These are phyloP conservation scores for Ceratocystis huliohia DNA, from an alignment of 2,329 filamentous ascomycete genomes.

Conservation along the genomic window DNA sequence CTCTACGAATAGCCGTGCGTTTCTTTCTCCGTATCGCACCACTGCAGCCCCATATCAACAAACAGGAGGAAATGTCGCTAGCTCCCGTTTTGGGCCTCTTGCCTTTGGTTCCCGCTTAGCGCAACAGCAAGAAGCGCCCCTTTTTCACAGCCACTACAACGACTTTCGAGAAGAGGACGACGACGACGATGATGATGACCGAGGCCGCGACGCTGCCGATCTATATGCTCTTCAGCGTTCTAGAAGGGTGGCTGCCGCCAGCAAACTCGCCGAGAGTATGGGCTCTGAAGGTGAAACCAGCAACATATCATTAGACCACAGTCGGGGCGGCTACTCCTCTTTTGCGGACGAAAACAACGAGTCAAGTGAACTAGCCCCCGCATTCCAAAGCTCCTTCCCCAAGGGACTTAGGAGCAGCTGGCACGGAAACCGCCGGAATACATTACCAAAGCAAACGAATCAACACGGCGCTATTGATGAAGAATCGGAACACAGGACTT, in stretches of 20 bases:
- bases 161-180: slow-evolving; percentile 90
- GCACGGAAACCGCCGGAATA: slow-evolving; percentile 32
- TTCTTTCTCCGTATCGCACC: slow-evolving; percentile 34
- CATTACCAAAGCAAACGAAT: not conserved
- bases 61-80: slow-evolving; percentile 34
- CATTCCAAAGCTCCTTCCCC: slow-evolving; percentile 23
- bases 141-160: slow-evolving; percentile 88
- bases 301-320: slow-evolving; percentile 41
- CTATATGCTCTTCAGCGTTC: slow-evolving; percentile 85
- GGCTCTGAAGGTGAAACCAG: slow-evolving; percentile 66
- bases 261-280: slow-evolving; percentile 71
- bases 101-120: slow-evolving; percentile 68
- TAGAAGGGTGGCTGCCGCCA: slow-evolving; percentile 73
- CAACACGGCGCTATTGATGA: slow-evolving; percentile 30
- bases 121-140: slow-evolving; percentile 62
- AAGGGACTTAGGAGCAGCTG: slow-evolving; percentile 51
- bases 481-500: slow-evolving; percentile 32
- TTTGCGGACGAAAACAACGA: slow-evolving; percentile 27
- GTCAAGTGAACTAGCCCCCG: slow-evolving; percentile 14
- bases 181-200: slow-evolving; percentile 80
- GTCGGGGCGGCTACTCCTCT: slow-evolving; percentile 28
- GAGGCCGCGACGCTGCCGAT: slow-evolving; percentile 84
- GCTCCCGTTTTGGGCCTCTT: slow-evolving; percentile 57
- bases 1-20: slow-evolving; percentile 30
- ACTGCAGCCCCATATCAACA: slow-evolving; percentile 70